These are phyloP conservation scores for Hypoxylon sp. DNA, from an alignment of 2,329 filamentous ascomycete genomes.

Conservation along the genomic window DNA sequence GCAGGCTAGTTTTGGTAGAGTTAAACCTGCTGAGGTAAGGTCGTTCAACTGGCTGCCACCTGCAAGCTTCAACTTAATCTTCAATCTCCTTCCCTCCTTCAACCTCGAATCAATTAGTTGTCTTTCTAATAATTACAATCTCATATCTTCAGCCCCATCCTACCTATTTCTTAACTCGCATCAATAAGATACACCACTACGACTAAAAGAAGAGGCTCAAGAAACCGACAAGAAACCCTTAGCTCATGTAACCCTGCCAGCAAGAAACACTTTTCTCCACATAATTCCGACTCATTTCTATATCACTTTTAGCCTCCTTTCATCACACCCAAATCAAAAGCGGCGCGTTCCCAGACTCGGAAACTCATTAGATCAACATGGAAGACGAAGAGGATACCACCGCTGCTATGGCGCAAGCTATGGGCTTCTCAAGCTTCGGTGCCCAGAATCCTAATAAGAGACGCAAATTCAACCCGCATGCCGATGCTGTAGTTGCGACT, in stretches of 20 bases:
- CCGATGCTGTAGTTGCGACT: conserved; percentile 46
- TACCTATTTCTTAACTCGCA: too few relatives aligned
- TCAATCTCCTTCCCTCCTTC: too few relatives aligned
- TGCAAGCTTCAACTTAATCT: too few relatives aligned
- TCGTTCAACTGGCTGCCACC: not conserved
- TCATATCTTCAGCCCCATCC: too few relatives aligned
- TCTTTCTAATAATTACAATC: too few relatives aligned
- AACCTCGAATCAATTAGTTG: too few relatives aligned
- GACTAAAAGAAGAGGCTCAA: not conserved
- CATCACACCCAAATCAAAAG: not conserved
- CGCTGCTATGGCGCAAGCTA: conserved; percentile 68
- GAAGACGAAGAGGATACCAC: conserved; percentile 49
- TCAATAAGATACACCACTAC: not conserved
- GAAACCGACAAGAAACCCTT: not conserved
- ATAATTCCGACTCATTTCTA: not conserved
- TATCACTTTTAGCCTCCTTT: too few relatives aligned
- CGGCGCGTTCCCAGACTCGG: not conserved
- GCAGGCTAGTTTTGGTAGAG: too few relatives aligned
- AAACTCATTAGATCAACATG: conserved; percentile 26
- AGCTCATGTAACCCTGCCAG: conserved; percentile 5
- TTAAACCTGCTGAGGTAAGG: too few relatives aligned
- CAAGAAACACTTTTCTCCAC: not conserved
- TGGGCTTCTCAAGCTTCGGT: conserved; percentile 80
- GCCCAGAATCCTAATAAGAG: conserved; percentile 66
- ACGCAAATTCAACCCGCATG: conserved; percentile 69